Percentiles rank a stretch among this genome's conserved stretches.
Conservation (phyloP, 345 rosid genomes). For the Eutrema yunnanense region DNA sequence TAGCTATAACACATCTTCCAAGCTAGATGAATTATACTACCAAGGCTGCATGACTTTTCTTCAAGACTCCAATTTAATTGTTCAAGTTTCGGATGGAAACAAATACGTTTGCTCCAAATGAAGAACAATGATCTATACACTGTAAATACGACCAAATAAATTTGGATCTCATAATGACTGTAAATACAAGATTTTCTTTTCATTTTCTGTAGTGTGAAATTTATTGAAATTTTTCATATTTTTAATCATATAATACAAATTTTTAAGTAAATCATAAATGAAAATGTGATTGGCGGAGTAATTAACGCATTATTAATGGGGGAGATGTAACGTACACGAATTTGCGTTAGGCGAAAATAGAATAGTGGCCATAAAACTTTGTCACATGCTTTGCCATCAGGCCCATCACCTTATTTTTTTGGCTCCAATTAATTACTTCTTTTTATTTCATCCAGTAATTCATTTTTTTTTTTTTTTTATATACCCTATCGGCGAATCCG, state of each 20-base stretch:
- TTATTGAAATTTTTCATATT: background rate
- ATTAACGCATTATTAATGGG: slow-evolving; percentile 24
- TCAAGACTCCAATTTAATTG: too few species aligned
- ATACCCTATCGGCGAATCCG: too few species aligned
- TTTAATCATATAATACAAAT: background rate
- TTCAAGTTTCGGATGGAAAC: too few species aligned
- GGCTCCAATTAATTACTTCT: background rate
- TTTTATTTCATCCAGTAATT: background rate
- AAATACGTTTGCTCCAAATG: too few species aligned
- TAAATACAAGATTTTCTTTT: background rate
- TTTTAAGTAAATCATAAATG: slow-evolving; percentile 2
- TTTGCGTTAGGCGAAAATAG: slow-evolving; percentile 12
- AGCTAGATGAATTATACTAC: background rate
- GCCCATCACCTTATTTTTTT: slow-evolving; percentile 12
- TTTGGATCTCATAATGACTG: background rate
- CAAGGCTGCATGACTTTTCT: too few species aligned
- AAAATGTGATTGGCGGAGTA: slow-evolving; percentile 13
- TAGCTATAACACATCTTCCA: background rate
- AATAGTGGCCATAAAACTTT: slow-evolving; percentile 7
- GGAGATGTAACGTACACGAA: slow-evolving; percentile 28
- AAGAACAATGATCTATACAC: background rate
- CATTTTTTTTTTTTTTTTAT: background rate
- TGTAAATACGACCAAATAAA: background rate
- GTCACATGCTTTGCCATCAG: slow-evolving; percentile 23
- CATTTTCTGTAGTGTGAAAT: background rate